Evolutionary conservation across 805 yeast genomes (phyloP).

Genomic region (Kodamaea leandrae): DNA sequence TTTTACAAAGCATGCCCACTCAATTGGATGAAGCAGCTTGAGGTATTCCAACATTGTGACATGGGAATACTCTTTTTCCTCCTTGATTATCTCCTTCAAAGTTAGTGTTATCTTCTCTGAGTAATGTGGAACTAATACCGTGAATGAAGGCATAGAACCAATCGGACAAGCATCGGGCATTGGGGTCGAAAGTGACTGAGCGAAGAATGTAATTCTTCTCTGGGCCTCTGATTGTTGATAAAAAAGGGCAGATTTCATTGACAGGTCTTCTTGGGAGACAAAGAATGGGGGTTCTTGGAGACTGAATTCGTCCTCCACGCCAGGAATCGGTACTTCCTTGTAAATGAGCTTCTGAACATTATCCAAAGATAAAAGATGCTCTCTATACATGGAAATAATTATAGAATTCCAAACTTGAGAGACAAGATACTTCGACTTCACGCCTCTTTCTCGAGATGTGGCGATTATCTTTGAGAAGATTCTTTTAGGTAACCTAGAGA

Average conservation of each 20-base stretch:
- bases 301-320: slow-evolving; percentile 37
- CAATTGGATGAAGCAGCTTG: slow-evolving; percentile 54
- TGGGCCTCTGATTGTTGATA: slow-evolving; percentile 72
- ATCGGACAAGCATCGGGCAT: slow-evolving; percentile 71
- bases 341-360: slow-evolving; percentile 67
- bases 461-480: slow-evolving; percentile 67
- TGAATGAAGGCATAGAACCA: slow-evolving; percentile 72
- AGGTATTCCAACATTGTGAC: slow-evolving; percentile 55
- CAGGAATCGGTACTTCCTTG: slow-evolving; percentile 42
- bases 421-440: slow-evolving; percentile 43
- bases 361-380: slow-evolving; percentile 71
- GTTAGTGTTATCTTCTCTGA: slow-evolving; percentile 76
- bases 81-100: slow-evolving; percentile 74
- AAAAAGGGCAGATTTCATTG: slow-evolving; percentile 55
- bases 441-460: slow-evolving; percentile 32
- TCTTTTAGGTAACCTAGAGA: slow-evolving; percentile 72
- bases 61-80: slow-evolving; percentile 60
- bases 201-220: slow-evolving; percentile 82
- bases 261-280: slow-evolving; percentile 77
- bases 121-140: slow-evolving; percentile 85
- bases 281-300: slow-evolving; percentile 75
- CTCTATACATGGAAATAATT: slow-evolving; percentile 78
- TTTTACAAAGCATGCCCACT: slow-evolving; percentile 56
- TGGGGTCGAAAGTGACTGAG: slow-evolving; percentile 84
- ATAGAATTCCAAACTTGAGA: slow-evolving; percentile 73